Base-by-base conservation (phyloP, 768 basidiomycete genomes). In the Podaxis carcinomalis region DNA sequence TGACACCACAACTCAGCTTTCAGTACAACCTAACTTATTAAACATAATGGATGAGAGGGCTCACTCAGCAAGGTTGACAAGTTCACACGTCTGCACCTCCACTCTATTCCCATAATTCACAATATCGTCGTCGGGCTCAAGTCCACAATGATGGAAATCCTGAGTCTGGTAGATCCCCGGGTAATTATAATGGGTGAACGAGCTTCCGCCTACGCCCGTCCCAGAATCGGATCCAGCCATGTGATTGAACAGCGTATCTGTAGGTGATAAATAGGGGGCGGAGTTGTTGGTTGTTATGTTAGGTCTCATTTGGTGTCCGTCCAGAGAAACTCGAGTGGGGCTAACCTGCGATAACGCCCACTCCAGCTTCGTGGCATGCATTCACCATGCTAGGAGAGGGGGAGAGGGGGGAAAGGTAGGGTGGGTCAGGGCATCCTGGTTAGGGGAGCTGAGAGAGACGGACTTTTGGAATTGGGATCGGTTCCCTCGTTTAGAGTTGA, bases 81-180 rank as follows among this genome's bases (percentile, higher is more conserved):
- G 73, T 64, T 85, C 72, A 65, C 83, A 85, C 0, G 81, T 84
- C 66, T 83, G 82, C 0, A 89, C 86, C 69, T 90, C 81, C 0
- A 70, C 57, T 5, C 79, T 69, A 63, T 82, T 83, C 56, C 70
- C 65, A 60, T 80, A 90, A 67, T 87, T 77, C 10, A 78, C 79
- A 57, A 88, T 86, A 57, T 80, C 74, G 64, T 87, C 80, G 1
- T 68, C 69, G 0, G 81, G 70, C 52, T 81, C 79, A 28, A 84
- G 73, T 3, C 86, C 84, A 64, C 86, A 88, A 67, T 87, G 81
- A 63, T 89, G 86, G 70, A 88, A 88, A 68, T 87, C 76, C 74
- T 80, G 53, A 14, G 7, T 16, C 51, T 78, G 72, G 57, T 83
- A 83, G 14, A 80, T 81, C 0, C 80, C 80, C 16, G 79, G 78